A percentile compares a stretch with the other conserved stretches of the same genome.
Evolutionary conservation across 106 monocot genomes (phyloP).

Genomic region (Triglochin maritima): DNA sequence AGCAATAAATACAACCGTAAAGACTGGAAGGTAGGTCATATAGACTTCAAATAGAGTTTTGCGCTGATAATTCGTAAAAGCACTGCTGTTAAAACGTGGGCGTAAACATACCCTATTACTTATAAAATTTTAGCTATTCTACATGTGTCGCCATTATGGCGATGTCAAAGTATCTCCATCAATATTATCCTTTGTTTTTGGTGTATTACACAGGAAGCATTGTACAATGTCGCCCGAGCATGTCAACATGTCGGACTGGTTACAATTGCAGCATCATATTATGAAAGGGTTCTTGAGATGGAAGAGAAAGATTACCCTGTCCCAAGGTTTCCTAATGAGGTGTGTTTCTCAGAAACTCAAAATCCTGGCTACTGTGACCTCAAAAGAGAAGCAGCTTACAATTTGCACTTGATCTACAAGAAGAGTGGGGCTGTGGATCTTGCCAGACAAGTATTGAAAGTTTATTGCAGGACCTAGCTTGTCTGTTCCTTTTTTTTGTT

Average conservation of each 20-base stretch:
- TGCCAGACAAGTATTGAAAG: constrained; percentile 68
- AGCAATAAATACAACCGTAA: no score
- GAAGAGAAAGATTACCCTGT: constrained; percentile 57
- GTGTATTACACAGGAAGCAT: constrained; percentile 51
- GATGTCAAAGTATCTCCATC: background rate
- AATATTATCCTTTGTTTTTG: background rate
- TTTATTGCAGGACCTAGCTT: constrained; percentile 29
- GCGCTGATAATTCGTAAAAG: no score
- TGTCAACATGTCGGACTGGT: constrained; percentile 83
- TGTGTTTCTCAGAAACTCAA: constrained; percentile 6
- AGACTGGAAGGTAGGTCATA: no score
- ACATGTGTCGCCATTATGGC: no score
- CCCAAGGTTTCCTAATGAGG: constrained; percentile 55
- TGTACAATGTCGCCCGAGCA: constrained; percentile 85
- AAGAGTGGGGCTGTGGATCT: constrained; percentile 89
- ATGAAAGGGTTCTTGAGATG: constrained; percentile 71
- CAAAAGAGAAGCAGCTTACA: constrained; percentile 79
- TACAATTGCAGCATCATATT: constrained; percentile 67
- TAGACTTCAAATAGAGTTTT: no score
- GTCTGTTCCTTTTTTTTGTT: no score
- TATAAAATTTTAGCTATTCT: no score
- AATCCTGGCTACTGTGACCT: constrained; percentile 63
- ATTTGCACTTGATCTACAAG: constrained; percentile 91
- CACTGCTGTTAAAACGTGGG: no score
- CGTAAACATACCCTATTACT: no score